Evolutionary conservation across 371 early-diverging fungal genomes (phyloP), one percentile per base, ranked within the genome.

Genomic region (Rhizopus sp.): DNA sequence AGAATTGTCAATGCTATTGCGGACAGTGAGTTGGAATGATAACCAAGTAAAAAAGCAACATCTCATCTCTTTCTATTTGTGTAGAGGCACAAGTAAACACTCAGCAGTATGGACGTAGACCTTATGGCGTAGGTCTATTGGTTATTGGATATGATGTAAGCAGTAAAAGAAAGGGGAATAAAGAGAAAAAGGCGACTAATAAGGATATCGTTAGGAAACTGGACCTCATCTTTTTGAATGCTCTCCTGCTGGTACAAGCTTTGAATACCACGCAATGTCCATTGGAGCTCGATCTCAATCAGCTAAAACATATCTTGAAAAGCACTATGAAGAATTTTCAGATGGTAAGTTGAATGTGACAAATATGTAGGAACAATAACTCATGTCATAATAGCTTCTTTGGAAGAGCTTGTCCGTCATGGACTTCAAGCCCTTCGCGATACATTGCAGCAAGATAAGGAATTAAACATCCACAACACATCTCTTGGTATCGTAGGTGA

Each of bases 211-310:
- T 49, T 63, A 91, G 88, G 93, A 92, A 61, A 89, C 94, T 42
- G 98, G 97, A 3, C 94, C 98, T 29, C 97, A 97, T 67, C 78
- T 99, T 53, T 96, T 85, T 69, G 97, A 99, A 75, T 94, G 93
- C 59, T 77, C 91, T 17, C 99, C 99, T 46, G 87, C 94, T 10
- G 99, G 96, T 44, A 95, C 93, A 60, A 86, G 84, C 62, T 92
- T 92, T 54, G 98, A 97, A 78, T 99, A 97, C 80, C 78, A 83
- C 58, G 99, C 97, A 37, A 87, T 93, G 78, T 87, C 95, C 15
- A 97, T 99, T 70, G 99, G 99, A 31, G 89, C 97, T 46, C 85
- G 98, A 69, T 93, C 95, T 54, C 98, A 99, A 80, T 93, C 94
- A 29, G 97, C 98, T 39, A 93, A 95, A 65, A 99, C 99, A 15